Conservation (phyloP, 2,329 filamentous ascomycete species). For the Lasiodiplodia citricola region DNA sequence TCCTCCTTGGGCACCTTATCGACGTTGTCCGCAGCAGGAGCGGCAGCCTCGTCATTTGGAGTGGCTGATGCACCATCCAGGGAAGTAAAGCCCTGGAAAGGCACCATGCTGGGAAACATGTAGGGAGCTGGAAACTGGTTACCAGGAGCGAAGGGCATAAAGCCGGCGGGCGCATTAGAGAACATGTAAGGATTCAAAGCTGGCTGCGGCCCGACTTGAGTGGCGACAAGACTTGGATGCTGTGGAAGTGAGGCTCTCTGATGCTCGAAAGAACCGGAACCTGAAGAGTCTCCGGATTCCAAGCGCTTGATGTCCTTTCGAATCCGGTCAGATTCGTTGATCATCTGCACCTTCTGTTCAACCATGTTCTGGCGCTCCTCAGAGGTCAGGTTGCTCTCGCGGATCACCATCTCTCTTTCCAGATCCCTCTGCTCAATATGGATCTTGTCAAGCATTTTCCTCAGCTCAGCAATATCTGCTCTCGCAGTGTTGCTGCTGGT, state of each 20-base stretch:
- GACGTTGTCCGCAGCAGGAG: slow-evolving; percentile 24
- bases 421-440: slow-evolving; percentile 42
- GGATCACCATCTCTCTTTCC: slow-evolving; percentile 34
- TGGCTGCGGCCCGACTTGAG: slow-evolving; percentile 8
- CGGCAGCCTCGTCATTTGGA: slow-evolving; percentile 28
- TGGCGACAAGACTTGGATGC: not conserved
- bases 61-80: slow-evolving; percentile 33
- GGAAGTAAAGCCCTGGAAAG: slow-evolving; percentile 28
- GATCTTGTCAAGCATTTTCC: slow-evolving; percentile 43
- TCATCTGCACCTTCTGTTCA: slow-evolving; percentile 42
- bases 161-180: not conserved
- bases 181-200: slow-evolving; percentile 11
- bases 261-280: slow-evolving; percentile 1
- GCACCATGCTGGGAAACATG: slow-evolving; percentile 2
- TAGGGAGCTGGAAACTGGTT: slow-evolving; percentile 4
- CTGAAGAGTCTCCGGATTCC: slow-evolving; percentile 5
- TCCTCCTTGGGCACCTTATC: slow-evolving; percentile 1
- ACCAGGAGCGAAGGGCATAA: not conserved
- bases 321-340: slow-evolving; percentile 43
- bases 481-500: slow-evolving; percentile 25
- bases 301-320: slow-evolving; percentile 41
- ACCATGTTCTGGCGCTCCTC: slow-evolving; percentile 42
- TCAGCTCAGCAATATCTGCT: slow-evolving; percentile 36
- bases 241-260: not conserved
- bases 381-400: slow-evolving; percentile 4